Evolutionary conservation across 179 eudicot species (phyloP).

Genomic region (Camellia oleifera): DNA sequence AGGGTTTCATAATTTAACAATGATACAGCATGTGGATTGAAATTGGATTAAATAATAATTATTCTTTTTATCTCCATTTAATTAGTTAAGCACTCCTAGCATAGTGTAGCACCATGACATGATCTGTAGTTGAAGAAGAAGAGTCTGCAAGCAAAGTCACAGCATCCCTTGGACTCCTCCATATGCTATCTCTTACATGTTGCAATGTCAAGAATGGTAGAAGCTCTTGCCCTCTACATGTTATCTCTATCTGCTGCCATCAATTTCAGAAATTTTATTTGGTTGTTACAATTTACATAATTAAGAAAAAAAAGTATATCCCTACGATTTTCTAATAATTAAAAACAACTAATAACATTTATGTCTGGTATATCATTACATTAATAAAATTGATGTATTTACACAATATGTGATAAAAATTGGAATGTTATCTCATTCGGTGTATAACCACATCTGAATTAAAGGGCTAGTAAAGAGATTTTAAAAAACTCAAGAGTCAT

Average conservation of each 20-base stretch:
- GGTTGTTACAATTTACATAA: no score
- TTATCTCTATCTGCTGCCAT: conserved; percentile 45
- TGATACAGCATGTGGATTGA: conserved; percentile 7
- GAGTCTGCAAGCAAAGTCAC: conserved; percentile 28
- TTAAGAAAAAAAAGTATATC: no score
- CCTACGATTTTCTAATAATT: no score
- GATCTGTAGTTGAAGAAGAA: conserved; percentile 32
- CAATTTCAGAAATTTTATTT: background rate
- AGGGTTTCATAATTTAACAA: conserved; percentile 14
- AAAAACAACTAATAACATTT: no score
- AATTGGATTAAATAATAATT: background rate
- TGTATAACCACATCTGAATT: no score
- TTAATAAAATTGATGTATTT: no score
- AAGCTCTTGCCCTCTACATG: conserved; percentile 45
- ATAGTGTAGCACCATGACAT: conserved; percentile 46
- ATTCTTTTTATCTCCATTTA: background rate
- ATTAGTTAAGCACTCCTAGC: conserved; percentile 25
- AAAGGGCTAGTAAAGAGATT: no score
- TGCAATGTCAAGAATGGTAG: conserved; percentile 44
- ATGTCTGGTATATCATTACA: no score
- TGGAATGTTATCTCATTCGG: no score
- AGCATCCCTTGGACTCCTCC: conserved; percentile 36
- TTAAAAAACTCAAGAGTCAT: no score
- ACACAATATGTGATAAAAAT: no score
- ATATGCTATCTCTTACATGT: conserved; percentile 47